Evolutionary conservation across 768 basidiomycete species (phyloP), one percentile per base, ranked within the genome.

Genomic region (Ramaria sp.): DNA sequence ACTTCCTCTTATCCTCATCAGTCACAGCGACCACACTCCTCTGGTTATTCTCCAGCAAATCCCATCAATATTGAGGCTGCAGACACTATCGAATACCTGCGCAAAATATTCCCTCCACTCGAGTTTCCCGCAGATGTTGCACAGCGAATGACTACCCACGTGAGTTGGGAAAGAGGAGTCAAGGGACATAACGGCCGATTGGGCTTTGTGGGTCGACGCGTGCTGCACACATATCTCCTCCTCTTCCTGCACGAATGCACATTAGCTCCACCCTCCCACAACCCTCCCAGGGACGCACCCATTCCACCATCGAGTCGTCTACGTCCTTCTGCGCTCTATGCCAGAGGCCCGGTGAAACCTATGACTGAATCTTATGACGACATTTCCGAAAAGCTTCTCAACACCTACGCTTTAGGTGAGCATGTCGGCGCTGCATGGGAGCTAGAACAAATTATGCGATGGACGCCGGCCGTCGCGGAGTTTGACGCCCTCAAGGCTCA

Each of bases 381-480:
- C 16, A 72, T 89, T 41, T 62, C 71, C 16, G 70, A 75, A 41
- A 77, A 75, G 30, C 73, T 81, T 10, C 63, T 91, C 37, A 82
- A 87, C 64, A 78, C 87, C 0, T 82, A 85, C 62, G 63, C 78
- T 18, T 68, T 92, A 27, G 88, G 88, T 41, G 79, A 88, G 65
- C 73, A 82, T 60, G 74, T 92, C 48, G 89, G 83, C 38, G 76
- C 79, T 28, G 71, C 67, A n/a, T 92, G 89, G 89, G 76, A 78
- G 6, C 68, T 91, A 28, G 83, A 83, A 51, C 76, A 77, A 38
- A 75, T 78, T n/a, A 71, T 90, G 65, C 79, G 81, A 22, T 92
- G 89, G 88, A 76, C 77, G 27, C 85, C 83, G 5, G 73, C 83
- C 9, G 71, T 75, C 41, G 53, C 60, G 13, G 67, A 70, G 50